Evolutionary conservation across 768 basidiomycete species (phyloP).

Genomic region (Fomitopsis pulvina): DNA sequence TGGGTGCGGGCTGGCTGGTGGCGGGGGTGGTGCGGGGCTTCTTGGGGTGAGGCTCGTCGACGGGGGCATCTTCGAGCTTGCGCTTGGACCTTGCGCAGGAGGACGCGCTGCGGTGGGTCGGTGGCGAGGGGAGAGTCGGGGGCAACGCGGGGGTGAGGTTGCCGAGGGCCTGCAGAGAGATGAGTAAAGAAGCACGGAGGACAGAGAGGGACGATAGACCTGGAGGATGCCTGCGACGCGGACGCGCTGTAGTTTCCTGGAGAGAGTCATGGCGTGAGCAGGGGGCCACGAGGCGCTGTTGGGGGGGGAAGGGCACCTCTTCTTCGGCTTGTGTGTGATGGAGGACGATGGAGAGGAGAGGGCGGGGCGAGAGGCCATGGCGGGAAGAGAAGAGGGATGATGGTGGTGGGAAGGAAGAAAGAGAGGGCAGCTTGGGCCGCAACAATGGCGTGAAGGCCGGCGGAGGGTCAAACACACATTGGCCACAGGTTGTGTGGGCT

Average conservation of each 20-base stretch:
- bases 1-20: constrained; percentile 14
- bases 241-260: constrained; percentile 19
- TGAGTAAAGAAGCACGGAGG: constrained; percentile 15
- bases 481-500: constrained; percentile 16
- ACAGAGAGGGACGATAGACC: constrained; percentile 21
- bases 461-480: constrained; percentile 21
- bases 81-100: constrained; percentile 34
- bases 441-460: constrained; percentile 33
- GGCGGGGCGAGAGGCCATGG: constrained; percentile 26
- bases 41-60: constrained; percentile 24
- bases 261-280: constrained; percentile 8
- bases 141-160: constrained; percentile 34
- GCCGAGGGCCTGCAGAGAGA: constrained; percentile 32
- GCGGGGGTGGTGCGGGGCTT: constrained; percentile 26
- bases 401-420: constrained; percentile 34
- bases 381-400: constrained; percentile 21
- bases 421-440: constrained; percentile 33
- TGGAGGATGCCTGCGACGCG: constrained; percentile 35
- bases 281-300: constrained; percentile 17
- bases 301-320: constrained; percentile 25
- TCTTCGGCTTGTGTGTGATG: constrained; percentile 22
- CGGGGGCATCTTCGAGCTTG: constrained; percentile 24
- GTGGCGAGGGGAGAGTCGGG: constrained; percentile 39
- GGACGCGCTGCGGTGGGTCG: constrained; percentile 37
- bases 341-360: constrained; percentile 23